A percentile compares a stretch with the other conserved stretches of the same genome.
Evolutionary conservation across 345 rosid genomes (phyloP).

Genomic region (Gossypium rotundifolium): DNA sequence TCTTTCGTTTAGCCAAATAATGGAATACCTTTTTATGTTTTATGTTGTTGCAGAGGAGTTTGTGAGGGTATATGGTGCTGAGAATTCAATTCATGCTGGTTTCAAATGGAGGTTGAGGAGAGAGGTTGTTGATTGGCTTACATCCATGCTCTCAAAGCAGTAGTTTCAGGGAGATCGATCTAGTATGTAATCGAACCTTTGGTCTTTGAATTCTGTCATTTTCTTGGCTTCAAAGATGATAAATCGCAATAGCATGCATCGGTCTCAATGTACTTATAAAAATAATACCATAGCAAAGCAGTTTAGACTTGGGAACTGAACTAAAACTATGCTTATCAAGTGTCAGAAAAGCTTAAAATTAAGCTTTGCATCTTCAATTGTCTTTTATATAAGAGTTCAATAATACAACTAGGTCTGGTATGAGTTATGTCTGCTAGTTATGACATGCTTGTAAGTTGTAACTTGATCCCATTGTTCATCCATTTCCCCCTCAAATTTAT

Average conservation of each 20-base stretch:
- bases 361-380: background rate
- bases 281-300: background rate
- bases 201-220: background rate
- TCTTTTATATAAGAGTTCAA: background rate
- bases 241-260: background rate
- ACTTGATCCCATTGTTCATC: background rate
- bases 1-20: too few relatives aligned
- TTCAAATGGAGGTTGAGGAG: slow-evolving; percentile 94
- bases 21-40: too few relatives aligned
- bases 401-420: background rate
- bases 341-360: background rate
- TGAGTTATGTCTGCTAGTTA: background rate
- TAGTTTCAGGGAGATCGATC: slow-evolving; percentile 46
- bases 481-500: background rate
- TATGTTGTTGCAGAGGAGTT: slow-evolving; percentile 90
- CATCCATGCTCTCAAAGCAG: slow-evolving; percentile 90
- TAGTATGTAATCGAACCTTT: slow-evolving; percentile 29
- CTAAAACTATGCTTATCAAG: background rate
- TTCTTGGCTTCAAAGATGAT: background rate
- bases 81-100: slow-evolving; percentile 72
- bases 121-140: slow-evolving; percentile 97
- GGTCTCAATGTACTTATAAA: background rate
- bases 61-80: slow-evolving; percentile 62
- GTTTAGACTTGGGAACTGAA: background rate
- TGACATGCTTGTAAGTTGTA: background rate